These are phyloP conservation scores for Colletotrichum liriopes DNA, from an alignment of 2,329 filamentous ascomycete genomes.

Conservation along the genomic window DNA sequence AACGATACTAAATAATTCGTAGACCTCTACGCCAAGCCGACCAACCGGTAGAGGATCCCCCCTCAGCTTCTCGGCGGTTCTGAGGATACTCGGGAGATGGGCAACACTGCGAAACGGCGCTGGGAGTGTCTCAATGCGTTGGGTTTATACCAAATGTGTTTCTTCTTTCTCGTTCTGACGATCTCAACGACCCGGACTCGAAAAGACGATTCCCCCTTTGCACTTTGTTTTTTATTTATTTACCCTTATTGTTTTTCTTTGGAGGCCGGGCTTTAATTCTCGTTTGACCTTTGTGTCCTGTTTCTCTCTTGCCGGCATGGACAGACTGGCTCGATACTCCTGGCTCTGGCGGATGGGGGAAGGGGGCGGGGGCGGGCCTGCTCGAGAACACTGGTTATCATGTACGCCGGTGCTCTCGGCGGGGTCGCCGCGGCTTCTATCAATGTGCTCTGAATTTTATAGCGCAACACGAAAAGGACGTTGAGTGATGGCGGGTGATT, in stretches of 20 bases:
- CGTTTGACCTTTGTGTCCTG: constrained; percentile 1
- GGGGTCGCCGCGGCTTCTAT: constrained; percentile 3
- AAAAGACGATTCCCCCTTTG: constrained; percentile 43
- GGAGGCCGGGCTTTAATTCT: constrained; percentile 32
- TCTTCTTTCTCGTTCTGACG: constrained; percentile 41
- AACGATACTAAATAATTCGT: constrained; percentile 50
- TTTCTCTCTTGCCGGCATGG: constrained; percentile 11
- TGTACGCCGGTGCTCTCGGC: constrained; percentile 7
- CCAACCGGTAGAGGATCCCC: constrained; percentile 54
- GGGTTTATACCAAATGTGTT: constrained; percentile 45
- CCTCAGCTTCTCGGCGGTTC: constrained; percentile 44
- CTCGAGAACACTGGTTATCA: not conserved
- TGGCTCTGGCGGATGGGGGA: constrained; percentile 23
- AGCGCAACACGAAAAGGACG: constrained; percentile 42
- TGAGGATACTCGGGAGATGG: constrained; percentile 42
- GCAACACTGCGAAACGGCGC: constrained; percentile 42
- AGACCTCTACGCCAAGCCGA: constrained; percentile 58
- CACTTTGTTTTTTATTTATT: constrained; percentile 43
- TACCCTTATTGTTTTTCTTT: constrained; percentile 28
- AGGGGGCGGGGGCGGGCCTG: not conserved
- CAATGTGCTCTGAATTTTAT: constrained; percentile 36
- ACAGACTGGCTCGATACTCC: constrained; percentile 1
- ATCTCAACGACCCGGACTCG: constrained; percentile 42
- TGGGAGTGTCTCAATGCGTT: constrained; percentile 43
- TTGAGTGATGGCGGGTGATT: constrained; percentile 36